Percentiles rank a stretch among this genome's conserved stretches.
Evolutionary conservation across 2,329 filamentous ascomycete genomes (phyloP).

Genomic region (Botrytis squamosa): DNA sequence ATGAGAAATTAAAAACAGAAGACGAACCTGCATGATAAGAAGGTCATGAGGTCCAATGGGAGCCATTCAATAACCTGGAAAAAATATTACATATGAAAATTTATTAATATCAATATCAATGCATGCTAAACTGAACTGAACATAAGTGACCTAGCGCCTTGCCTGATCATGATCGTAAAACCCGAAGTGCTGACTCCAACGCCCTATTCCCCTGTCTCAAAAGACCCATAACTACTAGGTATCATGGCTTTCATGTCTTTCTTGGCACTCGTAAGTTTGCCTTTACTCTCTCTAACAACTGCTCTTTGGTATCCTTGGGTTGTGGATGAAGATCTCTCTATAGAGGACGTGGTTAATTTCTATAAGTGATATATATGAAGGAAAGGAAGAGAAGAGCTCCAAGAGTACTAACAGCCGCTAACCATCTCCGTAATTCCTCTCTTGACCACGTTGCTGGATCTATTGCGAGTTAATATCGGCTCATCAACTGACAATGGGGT

Average conservation of each 20-base stretch:
- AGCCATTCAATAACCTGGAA: not conserved
- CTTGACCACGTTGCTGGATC: slow-evolving; percentile 72
- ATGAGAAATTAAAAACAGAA: not conserved
- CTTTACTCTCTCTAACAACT: slow-evolving; percentile 67
- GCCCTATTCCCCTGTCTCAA: not conserved
- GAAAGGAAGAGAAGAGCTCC: slow-evolving; percentile 5
- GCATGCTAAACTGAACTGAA: not conserved
- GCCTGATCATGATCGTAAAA: too few species aligned
- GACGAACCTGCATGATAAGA: not conserved
- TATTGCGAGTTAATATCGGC: slow-evolving; percentile 34
- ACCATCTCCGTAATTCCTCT: slow-evolving; percentile 78
- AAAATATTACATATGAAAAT: not conserved
- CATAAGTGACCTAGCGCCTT: slow-evolving; percentile 5
- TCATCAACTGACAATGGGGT: not conserved
- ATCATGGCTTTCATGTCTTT: not conserved
- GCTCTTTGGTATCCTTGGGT: slow-evolving; percentile 56
- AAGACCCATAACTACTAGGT: not conserved
- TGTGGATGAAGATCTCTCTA: slow-evolving; percentile 65
- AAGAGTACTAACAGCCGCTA: slow-evolving; percentile 65
- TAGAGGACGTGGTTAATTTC: slow-evolving; percentile 6
- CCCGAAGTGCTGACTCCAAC: not conserved
- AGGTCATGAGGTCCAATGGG: not conserved
- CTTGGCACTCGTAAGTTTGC: slow-evolving; percentile 58
- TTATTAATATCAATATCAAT: not conserved
- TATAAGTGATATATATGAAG: not conserved